phyloP scores from a whole-genome alignment of 192 early-diverging fungal genomes.

The Podochytrium sp. region DNA sequence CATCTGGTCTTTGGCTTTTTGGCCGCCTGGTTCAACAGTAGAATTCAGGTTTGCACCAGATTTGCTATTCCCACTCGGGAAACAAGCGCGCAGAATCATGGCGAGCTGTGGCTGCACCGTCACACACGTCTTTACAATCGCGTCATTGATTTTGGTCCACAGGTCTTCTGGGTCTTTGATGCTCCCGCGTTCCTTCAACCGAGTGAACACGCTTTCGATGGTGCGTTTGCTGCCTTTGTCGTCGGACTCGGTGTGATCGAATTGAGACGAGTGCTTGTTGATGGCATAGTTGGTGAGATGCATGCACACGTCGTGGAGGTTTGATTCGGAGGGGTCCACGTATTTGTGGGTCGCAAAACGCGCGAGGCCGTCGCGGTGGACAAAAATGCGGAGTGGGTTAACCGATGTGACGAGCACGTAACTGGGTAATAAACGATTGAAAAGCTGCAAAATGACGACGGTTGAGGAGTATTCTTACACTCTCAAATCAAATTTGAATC shows the following conservation, averaged over 20 bases:
- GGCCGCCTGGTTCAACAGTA: neutral
- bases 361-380: slow-evolving; percentile 62
- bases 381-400: slow-evolving; percentile 58
- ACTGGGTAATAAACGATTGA: neutral
- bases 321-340: slow-evolving; percentile 40
- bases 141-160: slow-evolving; percentile 53
- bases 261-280: slow-evolving; percentile 59
- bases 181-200: slow-evolving; percentile 23
- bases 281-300: slow-evolving; percentile 70
- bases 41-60: slow-evolving; percentile 1
- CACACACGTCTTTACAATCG: slow-evolving; percentile 58
- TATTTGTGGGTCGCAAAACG: slow-evolving; percentile 63
- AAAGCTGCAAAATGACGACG: neutral
- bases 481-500: slow-evolving; percentile 63
- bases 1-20: neutral
- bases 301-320: slow-evolving; percentile 57
- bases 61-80: slow-evolving; percentile 30
- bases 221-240: slow-evolving; percentile 49
- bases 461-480: slow-evolving; percentile 30
- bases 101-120: slow-evolving; percentile 55
- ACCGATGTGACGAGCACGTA: slow-evolving; percentile 63
- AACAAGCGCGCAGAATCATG: slow-evolving; percentile 51
- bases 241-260: slow-evolving; percentile 36
- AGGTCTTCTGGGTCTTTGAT: slow-evolving; percentile 28
- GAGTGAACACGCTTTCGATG: slow-evolving; percentile 43